Conservation (phyloP, 2,329 filamentous ascomycete genomes). For the Purpureocillium lavendulum region DNA sequence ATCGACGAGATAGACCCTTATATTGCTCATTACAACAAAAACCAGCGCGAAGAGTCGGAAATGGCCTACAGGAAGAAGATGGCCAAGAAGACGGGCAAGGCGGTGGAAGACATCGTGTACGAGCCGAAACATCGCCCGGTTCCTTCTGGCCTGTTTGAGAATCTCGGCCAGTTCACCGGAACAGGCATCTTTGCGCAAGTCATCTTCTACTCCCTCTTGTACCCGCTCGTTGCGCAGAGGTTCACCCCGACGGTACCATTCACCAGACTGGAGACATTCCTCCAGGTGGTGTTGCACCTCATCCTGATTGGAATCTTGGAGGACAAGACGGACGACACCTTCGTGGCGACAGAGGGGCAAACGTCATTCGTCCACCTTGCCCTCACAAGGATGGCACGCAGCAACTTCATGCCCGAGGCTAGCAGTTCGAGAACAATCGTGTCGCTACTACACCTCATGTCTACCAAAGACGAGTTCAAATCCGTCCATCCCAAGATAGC, state of each 20-base stretch:
- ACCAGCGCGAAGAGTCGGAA: slow-evolving; percentile 93
- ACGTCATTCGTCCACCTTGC: slow-evolving; percentile 68
- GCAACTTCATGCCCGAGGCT: slow-evolving; percentile 50
- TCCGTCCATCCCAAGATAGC: slow-evolving; percentile 77
- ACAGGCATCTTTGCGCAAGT: slow-evolving; percentile 85
- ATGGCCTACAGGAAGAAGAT: slow-evolving; percentile 79
- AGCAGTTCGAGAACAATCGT: slow-evolving; percentile 54
- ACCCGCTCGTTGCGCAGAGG: slow-evolving; percentile 61
- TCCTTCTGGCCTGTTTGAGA: slow-evolving; percentile 65
- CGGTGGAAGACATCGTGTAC: slow-evolving; percentile 76
- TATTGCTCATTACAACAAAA: slow-evolving; percentile 92
- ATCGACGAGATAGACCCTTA: slow-evolving; percentile 90
- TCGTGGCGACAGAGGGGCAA: slow-evolving; percentile 33
- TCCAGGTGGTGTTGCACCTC: slow-evolving; percentile 86
- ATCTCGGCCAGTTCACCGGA: slow-evolving; percentile 70
- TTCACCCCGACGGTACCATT: slow-evolving; percentile 67
- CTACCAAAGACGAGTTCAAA: slow-evolving; percentile 65
- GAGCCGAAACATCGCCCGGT: slow-evolving; percentile 79
- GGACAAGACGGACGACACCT: slow-evolving; percentile 56
- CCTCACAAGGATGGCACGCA: slow-evolving; percentile 53
- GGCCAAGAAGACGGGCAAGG: slow-evolving; percentile 78
- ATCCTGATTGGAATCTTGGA: slow-evolving; percentile 79
- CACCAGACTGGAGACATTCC: slow-evolving; percentile 81
- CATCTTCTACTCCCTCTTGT: slow-evolving; percentile 80
- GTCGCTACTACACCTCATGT: slow-evolving; percentile 53